phyloP scores from a whole-genome alignment of 805 yeast genomes.

The Candida multigemmis region DNA sequence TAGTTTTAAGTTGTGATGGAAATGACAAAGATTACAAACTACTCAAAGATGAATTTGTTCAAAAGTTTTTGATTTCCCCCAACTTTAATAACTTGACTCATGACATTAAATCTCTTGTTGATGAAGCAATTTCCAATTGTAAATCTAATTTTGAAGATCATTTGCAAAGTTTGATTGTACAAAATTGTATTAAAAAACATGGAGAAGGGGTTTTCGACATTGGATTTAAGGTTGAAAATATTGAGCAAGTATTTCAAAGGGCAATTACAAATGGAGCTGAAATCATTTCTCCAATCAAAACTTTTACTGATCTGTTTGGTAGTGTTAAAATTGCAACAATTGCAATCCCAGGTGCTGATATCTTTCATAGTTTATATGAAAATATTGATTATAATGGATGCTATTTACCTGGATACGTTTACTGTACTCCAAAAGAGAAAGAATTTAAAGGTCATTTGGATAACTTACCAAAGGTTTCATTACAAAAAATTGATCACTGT shows the following conservation, averaged over 20 bases:
- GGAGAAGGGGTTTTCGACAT: conserved; percentile 82
- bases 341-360: conserved; percentile 42
- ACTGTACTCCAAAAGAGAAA: neutral
- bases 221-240: conserved; percentile 52
- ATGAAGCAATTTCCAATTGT: conserved; percentile 8
- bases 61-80: neutral
- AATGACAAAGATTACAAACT: neutral
- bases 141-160: conserved; percentile 10
- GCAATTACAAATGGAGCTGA: conserved; percentile 50
- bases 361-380: conserved; percentile 62
- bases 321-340: conserved; percentile 40
- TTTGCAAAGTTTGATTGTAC: conserved; percentile 8
- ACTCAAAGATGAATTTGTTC: neutral
- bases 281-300: conserved; percentile 15
- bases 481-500: conserved; percentile 59
- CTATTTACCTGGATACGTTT: conserved; percentile 44
- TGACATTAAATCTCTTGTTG: conserved; percentile 6
- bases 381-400: conserved; percentile 27
- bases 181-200: conserved; percentile 32
- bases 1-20: no score
- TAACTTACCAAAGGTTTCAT: conserved; percentile 22
- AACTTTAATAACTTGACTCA: conserved; percentile 3
- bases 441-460: neutral
- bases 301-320: conserved; percentile 40
- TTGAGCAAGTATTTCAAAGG: conserved; percentile 29